A percentile compares a stretch with the other conserved stretches of the same genome.
Evolutionary conservation across 1,284 basidiomycete genomes (phyloP).

Genomic region (Bondarzewia mesenterica): DNA sequence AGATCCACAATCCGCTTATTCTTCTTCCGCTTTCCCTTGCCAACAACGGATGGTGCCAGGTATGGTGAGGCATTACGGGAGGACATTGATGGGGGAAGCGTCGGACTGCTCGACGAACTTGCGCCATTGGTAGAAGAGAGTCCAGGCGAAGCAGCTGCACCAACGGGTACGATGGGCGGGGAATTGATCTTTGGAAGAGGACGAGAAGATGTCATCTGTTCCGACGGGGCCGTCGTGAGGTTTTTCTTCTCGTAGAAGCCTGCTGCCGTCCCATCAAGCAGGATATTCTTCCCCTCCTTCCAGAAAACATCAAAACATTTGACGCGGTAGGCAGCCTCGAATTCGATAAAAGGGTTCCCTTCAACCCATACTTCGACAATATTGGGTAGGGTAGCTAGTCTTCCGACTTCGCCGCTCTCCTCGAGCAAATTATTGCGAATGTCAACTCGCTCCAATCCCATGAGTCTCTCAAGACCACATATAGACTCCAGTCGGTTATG

Average conservation of each 20-base stretch:
- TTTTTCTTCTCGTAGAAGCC: conserved; percentile 73
- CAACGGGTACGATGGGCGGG: conserved; percentile 53
- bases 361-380: conserved; percentile 74
- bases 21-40: conserved; percentile 46
- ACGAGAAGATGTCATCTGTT: conserved; percentile 45
- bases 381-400: conserved; percentile 74
- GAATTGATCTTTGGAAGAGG: conserved; percentile 42
- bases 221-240: conserved; percentile 37
- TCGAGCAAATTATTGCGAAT: conserved; percentile 77
- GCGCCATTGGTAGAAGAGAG: conserved; percentile 14
- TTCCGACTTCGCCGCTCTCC: conserved; percentile 81
- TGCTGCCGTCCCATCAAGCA: conserved; percentile 68
- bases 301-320: conserved; percentile 79
- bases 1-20: conserved; percentile 66
- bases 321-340: conserved; percentile 67
- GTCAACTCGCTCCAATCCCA: conserved; percentile 79
- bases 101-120: conserved; percentile 21
- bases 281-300: conserved; percentile 68
- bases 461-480: conserved; percentile 86
- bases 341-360: conserved; percentile 71
- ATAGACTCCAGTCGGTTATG: conserved; percentile 88
- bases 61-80: conserved; percentile 37
- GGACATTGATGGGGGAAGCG: conserved; percentile 30
- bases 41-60: conserved; percentile 27
- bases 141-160: conserved; percentile 16